A percentile compares a stretch with the other conserved stretches of the same genome.
These are phyloP conservation scores for Rhytidhysteron rufulum DNA, from an alignment of 2,329 filamentous ascomycete genomes.

Conservation along the genomic window DNA sequence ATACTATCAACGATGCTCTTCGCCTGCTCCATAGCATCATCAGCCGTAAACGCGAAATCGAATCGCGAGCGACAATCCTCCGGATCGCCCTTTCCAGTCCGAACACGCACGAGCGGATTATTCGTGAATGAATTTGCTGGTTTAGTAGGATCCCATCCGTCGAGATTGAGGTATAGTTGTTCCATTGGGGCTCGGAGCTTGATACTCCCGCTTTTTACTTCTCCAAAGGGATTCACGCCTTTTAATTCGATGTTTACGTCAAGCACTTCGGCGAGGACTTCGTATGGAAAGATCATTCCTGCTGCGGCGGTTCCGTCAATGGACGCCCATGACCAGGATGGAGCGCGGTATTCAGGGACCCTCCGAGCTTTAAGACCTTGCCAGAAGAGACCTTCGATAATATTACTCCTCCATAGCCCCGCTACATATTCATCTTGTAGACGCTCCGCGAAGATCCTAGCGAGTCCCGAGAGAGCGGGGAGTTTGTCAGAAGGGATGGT, in stretches of 20 bases:
- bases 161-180: background rate
- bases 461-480: slow-evolving; percentile 7
- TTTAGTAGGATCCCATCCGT: slow-evolving; percentile 4
- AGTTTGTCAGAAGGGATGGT: slow-evolving; percentile 6
- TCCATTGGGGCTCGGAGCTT: background rate
- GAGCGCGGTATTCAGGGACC: slow-evolving; percentile 6
- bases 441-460: slow-evolving; percentile 4
- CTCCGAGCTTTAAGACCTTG: background rate
- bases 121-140: slow-evolving; percentile 2
- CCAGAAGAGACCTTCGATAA: background rate
- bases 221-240: background rate
- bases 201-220: background rate
- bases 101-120: slow-evolving; percentile 4
- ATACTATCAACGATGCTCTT: slow-evolving; percentile 6
- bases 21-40: slow-evolving; percentile 6
- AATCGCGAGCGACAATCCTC: slow-evolving; percentile 5
- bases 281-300: background rate
- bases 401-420: slow-evolving; percentile 7
- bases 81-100: slow-evolving; percentile 4
- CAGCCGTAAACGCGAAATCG: slow-evolving; percentile 5
- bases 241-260: background rate
- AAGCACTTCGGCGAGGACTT: background rate
- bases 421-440: slow-evolving; percentile 8
- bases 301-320: slow-evolving; percentile 5
- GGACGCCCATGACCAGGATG: slow-evolving; percentile 10